phyloP scores from a whole-genome alignment of 139 green algal species.

The Axilococcus clingmanii region DNA sequence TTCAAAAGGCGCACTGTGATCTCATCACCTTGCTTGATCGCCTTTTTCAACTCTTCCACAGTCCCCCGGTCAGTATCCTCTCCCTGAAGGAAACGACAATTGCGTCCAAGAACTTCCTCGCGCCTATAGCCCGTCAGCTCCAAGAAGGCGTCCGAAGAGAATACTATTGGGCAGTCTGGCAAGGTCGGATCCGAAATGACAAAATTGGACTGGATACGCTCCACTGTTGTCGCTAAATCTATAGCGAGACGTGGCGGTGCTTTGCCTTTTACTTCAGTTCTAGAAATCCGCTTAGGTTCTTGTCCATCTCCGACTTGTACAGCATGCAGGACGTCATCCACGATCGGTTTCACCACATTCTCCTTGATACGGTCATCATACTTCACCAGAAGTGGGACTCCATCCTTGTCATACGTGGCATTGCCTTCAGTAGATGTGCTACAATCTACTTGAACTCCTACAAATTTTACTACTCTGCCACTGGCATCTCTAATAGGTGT shows the following conservation, averaged over 20 bases:
- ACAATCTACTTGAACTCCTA: constrained; percentile 91
- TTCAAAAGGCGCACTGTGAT: constrained; percentile 90
- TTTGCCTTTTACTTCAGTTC: neutral
- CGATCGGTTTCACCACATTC: constrained; percentile 63
- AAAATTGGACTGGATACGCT: constrained; percentile 96
- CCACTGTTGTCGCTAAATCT: constrained; percentile 94
- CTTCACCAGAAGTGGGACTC: constrained; percentile 69
- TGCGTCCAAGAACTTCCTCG: constrained; percentile 90
- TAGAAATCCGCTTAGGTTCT: constrained; percentile 16
- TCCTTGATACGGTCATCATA: constrained; percentile 77
- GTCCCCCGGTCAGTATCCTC: constrained; percentile 65
- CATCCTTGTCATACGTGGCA: constrained; percentile 15
- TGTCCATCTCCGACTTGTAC: constrained; percentile 46
- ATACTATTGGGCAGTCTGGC: constrained; percentile 97
- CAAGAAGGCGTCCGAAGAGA: constrained; percentile 85
- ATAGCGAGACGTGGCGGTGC: constrained; percentile 63
- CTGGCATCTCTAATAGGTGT: constrained; percentile 85
- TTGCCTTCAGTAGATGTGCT: constrained; percentile 90
- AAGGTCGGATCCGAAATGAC: constrained; percentile 91
- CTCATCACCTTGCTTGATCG: constrained; percentile 58
- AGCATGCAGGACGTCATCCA: constrained; percentile 63
- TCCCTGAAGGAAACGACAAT: constrained; percentile 87
- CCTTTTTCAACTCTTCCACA: constrained; percentile 66
- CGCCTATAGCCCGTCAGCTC: constrained; percentile 85
- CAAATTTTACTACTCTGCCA: constrained; percentile 79